phyloP scores from a whole-genome alignment of 2,329 filamentous ascomycete species.

The Coniochaeta sp. region DNA sequence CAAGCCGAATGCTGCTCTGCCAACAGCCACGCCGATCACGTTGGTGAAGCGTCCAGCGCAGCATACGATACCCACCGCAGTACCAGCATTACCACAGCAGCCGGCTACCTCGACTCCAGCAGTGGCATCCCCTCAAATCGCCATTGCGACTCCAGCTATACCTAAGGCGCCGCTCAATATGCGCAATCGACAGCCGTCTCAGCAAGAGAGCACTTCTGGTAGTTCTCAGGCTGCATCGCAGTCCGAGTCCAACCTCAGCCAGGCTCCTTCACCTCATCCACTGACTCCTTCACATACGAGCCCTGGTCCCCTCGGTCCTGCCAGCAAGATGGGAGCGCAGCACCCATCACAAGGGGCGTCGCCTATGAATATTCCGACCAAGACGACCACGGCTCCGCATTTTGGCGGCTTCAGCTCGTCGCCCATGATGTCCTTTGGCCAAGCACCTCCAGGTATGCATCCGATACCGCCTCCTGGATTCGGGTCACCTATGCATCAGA shows the following conservation, averaged over 20 bases:
- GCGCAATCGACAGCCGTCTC: slow-evolving; percentile 68
- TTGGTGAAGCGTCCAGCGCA: slow-evolving; percentile 34
- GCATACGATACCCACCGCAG: slow-evolving; percentile 27
- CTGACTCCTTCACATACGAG: slow-evolving; percentile 59
- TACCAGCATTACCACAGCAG: slow-evolving; percentile 52
- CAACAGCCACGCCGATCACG: slow-evolving; percentile 17
- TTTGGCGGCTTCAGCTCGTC: slow-evolving; percentile 45
- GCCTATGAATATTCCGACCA: slow-evolving; percentile 46
- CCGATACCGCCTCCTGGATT: slow-evolving; percentile 35
- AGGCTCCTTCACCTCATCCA: slow-evolving; percentile 52
- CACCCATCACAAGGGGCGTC: slow-evolving; percentile 49
- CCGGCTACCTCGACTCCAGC: slow-evolving; percentile 58
- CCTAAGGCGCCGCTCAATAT: slow-evolving; percentile 78
- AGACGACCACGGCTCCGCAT: slow-evolving; percentile 31
- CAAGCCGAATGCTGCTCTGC: not conserved
- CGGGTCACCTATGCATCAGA: slow-evolving; percentile 51
- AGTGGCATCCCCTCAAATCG: slow-evolving; percentile 70
- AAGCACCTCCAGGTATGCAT: slow-evolving; percentile 38
- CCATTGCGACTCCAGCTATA: slow-evolving; percentile 70
- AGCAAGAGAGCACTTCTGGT: slow-evolving; percentile 64
- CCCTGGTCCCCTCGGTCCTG: slow-evolving; percentile 53
- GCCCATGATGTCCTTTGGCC: slow-evolving; percentile 33
- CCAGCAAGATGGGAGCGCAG: slow-evolving; percentile 52
- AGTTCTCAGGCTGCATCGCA: slow-evolving; percentile 61
- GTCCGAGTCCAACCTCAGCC: slow-evolving; percentile 45